These are phyloP conservation scores for Globisporangium echinulatum DNA, from an alignment of 352 stramenopile species.

Conservation along the genomic window DNA sequence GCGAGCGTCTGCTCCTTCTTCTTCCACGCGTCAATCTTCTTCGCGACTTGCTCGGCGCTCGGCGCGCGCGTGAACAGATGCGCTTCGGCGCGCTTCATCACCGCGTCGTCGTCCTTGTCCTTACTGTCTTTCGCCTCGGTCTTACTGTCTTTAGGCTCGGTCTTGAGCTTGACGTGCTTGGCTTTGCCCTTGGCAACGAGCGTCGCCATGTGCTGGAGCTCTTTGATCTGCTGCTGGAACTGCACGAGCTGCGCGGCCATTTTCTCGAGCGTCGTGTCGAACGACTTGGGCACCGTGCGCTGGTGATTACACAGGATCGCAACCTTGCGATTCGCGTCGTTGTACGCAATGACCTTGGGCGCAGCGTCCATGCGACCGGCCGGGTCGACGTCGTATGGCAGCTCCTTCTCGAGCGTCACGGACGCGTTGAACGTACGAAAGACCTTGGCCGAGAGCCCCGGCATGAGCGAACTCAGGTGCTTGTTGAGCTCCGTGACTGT, in stretches of 20 bases:
- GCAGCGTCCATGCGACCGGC: conserved; percentile 53
- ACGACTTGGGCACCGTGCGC: conserved; percentile 96
- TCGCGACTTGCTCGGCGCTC: conserved; percentile 90
- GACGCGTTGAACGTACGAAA: conserved; percentile 99
- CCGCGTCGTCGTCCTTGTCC: conserved; percentile 66
- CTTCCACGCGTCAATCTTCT: conserved; percentile 92
- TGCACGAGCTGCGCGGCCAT: conserved; percentile 91
- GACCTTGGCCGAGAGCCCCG: conserved; percentile 98
- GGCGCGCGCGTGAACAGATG: conserved; percentile 94
- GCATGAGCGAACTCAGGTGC: conserved; percentile 98
- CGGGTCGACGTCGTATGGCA: conserved; percentile 64
- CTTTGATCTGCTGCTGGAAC: conserved; percentile 93
- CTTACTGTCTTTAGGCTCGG: conserved; percentile 22
- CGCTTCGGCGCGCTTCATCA: conserved; percentile 88
- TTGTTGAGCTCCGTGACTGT: conserved; percentile 96
- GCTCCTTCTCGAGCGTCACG: conserved; percentile 97
- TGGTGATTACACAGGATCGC: conserved; percentile 99
- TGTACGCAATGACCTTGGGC: conserved; percentile 97
- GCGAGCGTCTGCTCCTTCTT: conserved; percentile 91
- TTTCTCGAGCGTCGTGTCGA: conserved; percentile 93
- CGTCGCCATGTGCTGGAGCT: conserved; percentile 91
- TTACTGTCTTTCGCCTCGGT: conserved; percentile 26
- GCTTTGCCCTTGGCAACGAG: conserved; percentile 85
- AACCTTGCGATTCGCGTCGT: conserved; percentile 99
- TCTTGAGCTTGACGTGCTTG: conserved; percentile 87